phyloP scores from a whole-genome alignment of 179 eudicot species.

The Actinidia arguta region DNA sequence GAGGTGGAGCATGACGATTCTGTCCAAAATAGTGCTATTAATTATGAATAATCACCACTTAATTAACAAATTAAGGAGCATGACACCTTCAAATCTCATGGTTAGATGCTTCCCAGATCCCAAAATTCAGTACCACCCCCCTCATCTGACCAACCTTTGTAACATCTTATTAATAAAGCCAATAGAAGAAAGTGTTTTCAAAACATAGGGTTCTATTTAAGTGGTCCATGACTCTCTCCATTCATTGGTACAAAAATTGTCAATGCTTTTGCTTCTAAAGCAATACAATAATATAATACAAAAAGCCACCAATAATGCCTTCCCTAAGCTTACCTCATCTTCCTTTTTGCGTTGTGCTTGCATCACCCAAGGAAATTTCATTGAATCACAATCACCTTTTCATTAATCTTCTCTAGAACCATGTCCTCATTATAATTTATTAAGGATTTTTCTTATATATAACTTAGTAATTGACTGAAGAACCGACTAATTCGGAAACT shows the following conservation, averaged over 20 bases:
- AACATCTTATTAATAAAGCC: background rate
- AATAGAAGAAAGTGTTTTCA: background rate
- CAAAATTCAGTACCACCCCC: too few relatives aligned
- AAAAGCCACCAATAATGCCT: background rate
- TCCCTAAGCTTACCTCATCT: background rate
- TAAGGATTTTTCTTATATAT: too few relatives aligned
- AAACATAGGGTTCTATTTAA: background rate
- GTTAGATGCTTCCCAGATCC: background rate
- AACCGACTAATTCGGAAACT: too few relatives aligned
- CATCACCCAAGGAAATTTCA: background rate
- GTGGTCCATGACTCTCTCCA: slow-evolving; percentile 8
- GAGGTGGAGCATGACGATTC: background rate
- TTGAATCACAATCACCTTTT: slow-evolving; percentile 3
- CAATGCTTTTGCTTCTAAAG: slow-evolving; percentile 21
- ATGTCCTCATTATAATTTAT: background rate
- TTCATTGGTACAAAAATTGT: background rate
- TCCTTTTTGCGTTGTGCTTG: background rate
- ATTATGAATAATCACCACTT: background rate
- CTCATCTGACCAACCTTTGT: background rate
- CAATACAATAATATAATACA: background rate
- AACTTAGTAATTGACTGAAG: too few relatives aligned
- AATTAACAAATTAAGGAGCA: slow-evolving; percentile 3
- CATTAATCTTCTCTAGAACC: background rate
- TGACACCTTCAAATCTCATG: slow-evolving; percentile 13
- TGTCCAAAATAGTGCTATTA: background rate